phyloP scores from a whole-genome alignment of 345 rosid genomes.

The Bruguiera gymnorhiza region DNA sequence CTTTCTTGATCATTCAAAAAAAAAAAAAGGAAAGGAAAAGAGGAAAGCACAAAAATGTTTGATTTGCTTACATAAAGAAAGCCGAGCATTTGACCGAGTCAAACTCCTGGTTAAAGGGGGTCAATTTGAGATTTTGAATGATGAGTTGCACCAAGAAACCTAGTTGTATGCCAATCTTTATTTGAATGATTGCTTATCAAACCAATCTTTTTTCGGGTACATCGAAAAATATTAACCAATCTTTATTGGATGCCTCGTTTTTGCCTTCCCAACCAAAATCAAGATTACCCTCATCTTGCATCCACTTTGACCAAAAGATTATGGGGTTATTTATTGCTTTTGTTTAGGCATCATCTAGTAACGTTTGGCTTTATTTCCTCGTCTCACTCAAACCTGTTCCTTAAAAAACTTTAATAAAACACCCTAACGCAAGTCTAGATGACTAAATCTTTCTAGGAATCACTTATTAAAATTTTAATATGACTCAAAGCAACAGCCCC shows the following conservation, averaged over 20 bases:
- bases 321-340: background rate
- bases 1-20: constrained; percentile 11
- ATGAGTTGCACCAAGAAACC: background rate
- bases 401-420: background rate
- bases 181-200: background rate
- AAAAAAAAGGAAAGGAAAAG: too few relatives aligned
- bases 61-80: background rate
- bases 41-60: background rate
- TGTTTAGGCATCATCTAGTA: background rate
- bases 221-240: too few relatives aligned
- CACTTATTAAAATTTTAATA: background rate
- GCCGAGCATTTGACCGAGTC: background rate
- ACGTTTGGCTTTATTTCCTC: background rate
- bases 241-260: too few relatives aligned
- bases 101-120: background rate
- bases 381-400: background rate
- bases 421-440: background rate
- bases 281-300: background rate
- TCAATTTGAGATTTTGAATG: too few relatives aligned
- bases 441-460: background rate
- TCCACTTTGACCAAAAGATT: too few relatives aligned
- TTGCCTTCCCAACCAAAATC: background rate
- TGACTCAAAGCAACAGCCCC: too few relatives aligned
- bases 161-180: constrained; percentile 2
- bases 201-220: too few relatives aligned